Evolutionary conservation across 2,329 filamentous ascomycete species (phyloP), one percentile per base, ranked within the genome.

Genomic region (Diaporthe ampelina): DNA sequence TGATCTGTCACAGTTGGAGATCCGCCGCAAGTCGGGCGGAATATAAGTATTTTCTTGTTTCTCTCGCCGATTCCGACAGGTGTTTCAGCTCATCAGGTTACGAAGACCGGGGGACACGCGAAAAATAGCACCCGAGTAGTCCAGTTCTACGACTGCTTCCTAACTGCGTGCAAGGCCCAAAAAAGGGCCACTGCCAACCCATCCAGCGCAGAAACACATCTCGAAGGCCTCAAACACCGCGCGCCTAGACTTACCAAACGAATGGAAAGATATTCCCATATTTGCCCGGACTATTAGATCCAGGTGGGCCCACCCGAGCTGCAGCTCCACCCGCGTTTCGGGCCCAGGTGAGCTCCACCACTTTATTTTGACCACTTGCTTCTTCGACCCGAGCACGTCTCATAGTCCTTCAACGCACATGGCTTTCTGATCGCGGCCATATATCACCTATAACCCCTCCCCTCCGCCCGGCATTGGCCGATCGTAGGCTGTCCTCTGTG

Each of bases 341-440:
- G 63, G 48, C 32, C 56, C 56, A 35, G 32, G 35, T 45, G 63
- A 24, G 63, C 32, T 63, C 69, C 69, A 72, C 56, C 58, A 72
- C 69, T 52, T 63, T 72, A 72, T 72, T 61, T 72, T 72, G 57
- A 72, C 69, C 17, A 21, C 69, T 50, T 72, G 69, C 56, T 72
- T 61, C 21, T 52, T 52, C 37, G 40, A 40, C 15, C 56, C 50
- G 3, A 11, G 43, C 68, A 35, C 54, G 57, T 43, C 21, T n/a
- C 56, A 45, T 26, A 48, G 13, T 37, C 43, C 15, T 8, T 11
- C 26, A 17, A 19, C 21, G 26, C 24, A 13, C 17, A 19, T 32
- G 58, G 37, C n/a, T 45, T 61, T 19, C n/a, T 45, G 17, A 21
- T 4, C n/a, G 43, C 13, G 19, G 7, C 58, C 13, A 40, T 61